Conservation (phyloP, 345 rosid species). For the sweet orange (Citrus sinensis) region DNA sequence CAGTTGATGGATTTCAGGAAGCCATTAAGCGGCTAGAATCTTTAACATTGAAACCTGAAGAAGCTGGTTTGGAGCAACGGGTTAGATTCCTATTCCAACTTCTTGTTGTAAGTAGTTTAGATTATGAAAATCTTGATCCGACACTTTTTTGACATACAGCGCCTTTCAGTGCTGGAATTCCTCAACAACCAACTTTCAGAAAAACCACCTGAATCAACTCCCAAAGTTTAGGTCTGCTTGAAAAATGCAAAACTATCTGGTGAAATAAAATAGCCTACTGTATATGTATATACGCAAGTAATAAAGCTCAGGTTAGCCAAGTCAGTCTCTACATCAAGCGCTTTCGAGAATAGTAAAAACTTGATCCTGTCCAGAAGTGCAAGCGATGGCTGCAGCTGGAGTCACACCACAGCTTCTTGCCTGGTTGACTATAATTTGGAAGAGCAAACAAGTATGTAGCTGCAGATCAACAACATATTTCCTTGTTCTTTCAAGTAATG, state of each 20-base stretch:
- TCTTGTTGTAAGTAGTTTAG: background rate
- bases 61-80: constrained; percentile 67
- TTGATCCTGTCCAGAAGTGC: background rate
- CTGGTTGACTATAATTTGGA: background rate
- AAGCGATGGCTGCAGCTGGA: background rate
- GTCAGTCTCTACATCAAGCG: background rate
- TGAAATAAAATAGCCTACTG: constrained; percentile 2
- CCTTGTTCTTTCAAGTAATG: background rate
- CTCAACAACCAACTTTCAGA: constrained; percentile 66
- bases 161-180: constrained; percentile 72
- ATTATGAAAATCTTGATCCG: background rate
- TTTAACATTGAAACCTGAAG: constrained; percentile 60
- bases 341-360: background rate
- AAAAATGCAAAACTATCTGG: background rate
- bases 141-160: constrained; percentile 42
- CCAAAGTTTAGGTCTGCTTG: background rate
- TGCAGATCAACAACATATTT: background rate
- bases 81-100: constrained; percentile 36
- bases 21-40: constrained; percentile 75
- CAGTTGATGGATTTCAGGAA: constrained; percentile 69
- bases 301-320: constrained; percentile 12
- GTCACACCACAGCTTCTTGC: background rate
- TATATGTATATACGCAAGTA: constrained; percentile 11
- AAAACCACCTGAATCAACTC: constrained; percentile 34
- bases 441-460: background rate